Percentiles rank a stretch among this genome's conserved stretches.
Evolutionary conservation across 139 green algal genomes (phyloP).

Genomic region (Chlorella sp.): DNA sequence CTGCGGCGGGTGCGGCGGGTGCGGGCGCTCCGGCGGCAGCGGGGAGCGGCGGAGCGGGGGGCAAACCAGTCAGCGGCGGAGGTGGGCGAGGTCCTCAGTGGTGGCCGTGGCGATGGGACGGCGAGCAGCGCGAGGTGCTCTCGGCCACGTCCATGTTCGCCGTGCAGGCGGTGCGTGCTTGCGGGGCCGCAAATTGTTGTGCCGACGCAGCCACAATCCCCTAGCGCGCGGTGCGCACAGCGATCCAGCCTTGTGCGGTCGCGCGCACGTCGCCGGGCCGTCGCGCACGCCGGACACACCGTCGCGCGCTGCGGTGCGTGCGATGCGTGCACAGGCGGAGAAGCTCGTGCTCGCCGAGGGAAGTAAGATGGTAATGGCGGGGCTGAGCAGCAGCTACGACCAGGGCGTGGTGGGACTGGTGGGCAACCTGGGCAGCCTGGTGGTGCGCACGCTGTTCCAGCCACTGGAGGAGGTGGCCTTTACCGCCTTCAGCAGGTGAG

Average conservation of each 20-base stretch:
- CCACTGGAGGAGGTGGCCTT: constrained; percentile 87
- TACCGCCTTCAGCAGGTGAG: constrained; percentile 63
- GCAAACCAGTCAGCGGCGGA: neutral
- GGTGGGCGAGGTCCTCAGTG: neutral
- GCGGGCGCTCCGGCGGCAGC: neutral
- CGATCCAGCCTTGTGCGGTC: neutral
- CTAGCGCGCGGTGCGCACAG: neutral
- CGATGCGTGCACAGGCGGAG: constrained; percentile 48
- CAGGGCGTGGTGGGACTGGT: constrained; percentile 87
- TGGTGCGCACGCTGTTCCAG: constrained; percentile 79
- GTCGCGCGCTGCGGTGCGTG: neutral
- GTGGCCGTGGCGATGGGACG: constrained; percentile 10
- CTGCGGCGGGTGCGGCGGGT: constrained; percentile 4
- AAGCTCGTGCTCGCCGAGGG: constrained; percentile 85
- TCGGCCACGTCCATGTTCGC: constrained; percentile 23
- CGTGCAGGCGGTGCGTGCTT: constrained; percentile 39
- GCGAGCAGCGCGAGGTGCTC: constrained; percentile 21
- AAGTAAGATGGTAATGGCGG: constrained; percentile 60
- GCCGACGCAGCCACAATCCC: neutral
- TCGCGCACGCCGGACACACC: neutral
- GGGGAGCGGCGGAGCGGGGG: neutral
- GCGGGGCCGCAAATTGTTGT: too few relatives aligned
- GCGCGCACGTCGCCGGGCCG: neutral
- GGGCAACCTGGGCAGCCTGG: constrained; percentile 72
- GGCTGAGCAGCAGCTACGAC: constrained; percentile 25